Conservation (phyloP, 805 yeast genomes). For the Myxozyma melibiosi region DNA sequence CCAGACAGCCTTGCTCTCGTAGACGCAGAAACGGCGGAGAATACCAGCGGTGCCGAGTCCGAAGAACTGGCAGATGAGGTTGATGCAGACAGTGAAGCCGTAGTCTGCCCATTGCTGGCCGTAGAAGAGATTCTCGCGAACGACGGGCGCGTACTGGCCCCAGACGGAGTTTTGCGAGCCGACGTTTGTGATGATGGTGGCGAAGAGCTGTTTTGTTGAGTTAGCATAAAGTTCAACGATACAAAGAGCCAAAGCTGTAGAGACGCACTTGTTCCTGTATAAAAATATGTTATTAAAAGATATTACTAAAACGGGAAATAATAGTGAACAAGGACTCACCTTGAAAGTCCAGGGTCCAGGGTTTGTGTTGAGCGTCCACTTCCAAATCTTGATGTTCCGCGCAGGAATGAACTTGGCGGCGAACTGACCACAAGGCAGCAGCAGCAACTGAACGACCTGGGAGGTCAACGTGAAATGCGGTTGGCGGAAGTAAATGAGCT, state of each 20-base stretch:
- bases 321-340: not conserved
- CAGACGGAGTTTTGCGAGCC: conserved; percentile 29
- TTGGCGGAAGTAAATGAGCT: conserved; percentile 58
- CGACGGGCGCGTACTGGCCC: conserved; percentile 30
- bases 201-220: conserved; percentile 57
- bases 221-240: not conserved
- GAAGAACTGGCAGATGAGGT: conserved; percentile 59
- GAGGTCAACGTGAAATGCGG: conserved; percentile 56
- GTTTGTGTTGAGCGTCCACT: conserved; percentile 50
- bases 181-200: conserved; percentile 47
- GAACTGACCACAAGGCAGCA: conserved; percentile 59
- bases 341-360: conserved; percentile 69
- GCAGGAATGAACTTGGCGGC: conserved; percentile 51
- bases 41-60: conserved; percentile 71
- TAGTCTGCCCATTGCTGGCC: conserved; percentile 45
- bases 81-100: conserved; percentile 57
- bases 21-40: conserved; percentile 58
- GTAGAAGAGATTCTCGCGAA: conserved; percentile 37
- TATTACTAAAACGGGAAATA: not conserved
- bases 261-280: not conserved
- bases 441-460: conserved; percentile 58
- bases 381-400: conserved; percentile 46
- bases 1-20: conserved; percentile 66
- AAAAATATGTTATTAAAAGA: not conserved
- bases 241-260: too few species aligned